A percentile compares a stretch with the other conserved stretches of the same genome.
phyloP scores from a whole-genome alignment of 441 rosid genomes.

The Capsella rubella region DNA sequence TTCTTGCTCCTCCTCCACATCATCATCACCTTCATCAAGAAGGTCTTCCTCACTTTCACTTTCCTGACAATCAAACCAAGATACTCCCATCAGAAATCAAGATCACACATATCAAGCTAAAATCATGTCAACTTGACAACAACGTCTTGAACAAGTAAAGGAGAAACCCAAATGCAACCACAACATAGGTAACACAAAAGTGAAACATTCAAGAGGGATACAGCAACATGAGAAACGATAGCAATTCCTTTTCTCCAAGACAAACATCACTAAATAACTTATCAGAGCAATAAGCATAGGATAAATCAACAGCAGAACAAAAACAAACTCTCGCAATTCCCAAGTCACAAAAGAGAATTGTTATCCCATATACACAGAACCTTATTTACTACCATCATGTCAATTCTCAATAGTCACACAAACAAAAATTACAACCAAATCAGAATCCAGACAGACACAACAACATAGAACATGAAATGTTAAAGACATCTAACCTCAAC shows the following conservation, averaged over 20 bases:
- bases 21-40: conserved; percentile 85
- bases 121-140: background rate
- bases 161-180: background rate
- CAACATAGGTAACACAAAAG: background rate
- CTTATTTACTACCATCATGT: background rate
- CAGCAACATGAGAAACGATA: background rate
- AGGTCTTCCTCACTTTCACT: conserved; percentile 85
- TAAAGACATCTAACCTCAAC: conserved; percentile 51
- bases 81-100: conserved; percentile 13
- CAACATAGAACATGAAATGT: background rate
- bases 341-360: conserved; percentile 5
- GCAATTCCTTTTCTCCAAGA: background rate
- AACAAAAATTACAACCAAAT: background rate
- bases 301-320: background rate
- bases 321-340: conserved; percentile 1
- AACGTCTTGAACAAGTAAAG: background rate
- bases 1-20: conserved; percentile 76
- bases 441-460: background rate
- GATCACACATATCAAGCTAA: background rate
- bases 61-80: conserved; percentile 56
- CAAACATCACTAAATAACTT: background rate
- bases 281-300: background rate
- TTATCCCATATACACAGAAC: background rate
- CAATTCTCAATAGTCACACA: background rate
- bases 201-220: background rate